These are phyloP conservation scores for Crithidia sp. DNA, from an alignment of 208 protist genomes.

Conservation along the genomic window DNA sequence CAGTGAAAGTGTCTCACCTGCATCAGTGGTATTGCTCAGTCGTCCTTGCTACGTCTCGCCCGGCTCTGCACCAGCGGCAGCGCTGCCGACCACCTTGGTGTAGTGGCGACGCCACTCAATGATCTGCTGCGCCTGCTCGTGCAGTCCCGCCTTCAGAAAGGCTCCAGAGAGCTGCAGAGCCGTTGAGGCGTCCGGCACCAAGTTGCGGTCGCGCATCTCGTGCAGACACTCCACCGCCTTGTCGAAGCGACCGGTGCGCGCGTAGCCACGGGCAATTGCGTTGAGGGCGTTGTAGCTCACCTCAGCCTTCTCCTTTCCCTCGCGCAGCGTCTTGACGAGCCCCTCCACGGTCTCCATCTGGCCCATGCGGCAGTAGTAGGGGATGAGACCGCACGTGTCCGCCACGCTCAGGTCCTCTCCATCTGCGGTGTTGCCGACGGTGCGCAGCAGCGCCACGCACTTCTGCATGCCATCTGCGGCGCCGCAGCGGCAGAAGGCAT, in stretches of 20 bases:
- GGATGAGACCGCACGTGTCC: conserved; percentile 71
- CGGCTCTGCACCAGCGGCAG: neutral
- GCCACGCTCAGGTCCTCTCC: conserved; percentile 23
- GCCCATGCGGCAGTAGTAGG: conserved; percentile 83
- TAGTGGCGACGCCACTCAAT: conserved; percentile 89
- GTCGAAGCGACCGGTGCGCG: conserved; percentile 74
- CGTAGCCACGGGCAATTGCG: conserved; percentile 82
- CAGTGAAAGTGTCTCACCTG: neutral
- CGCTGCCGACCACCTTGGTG: conserved; percentile 47
- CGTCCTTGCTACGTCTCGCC: neutral
- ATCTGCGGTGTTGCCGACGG: neutral
- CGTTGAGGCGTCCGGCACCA: conserved; percentile 83
- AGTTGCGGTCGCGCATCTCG: conserved; percentile 75
- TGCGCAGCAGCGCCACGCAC: conserved; percentile 53
- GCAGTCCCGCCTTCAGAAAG: conserved; percentile 86
- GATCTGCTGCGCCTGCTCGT: conserved; percentile 88
- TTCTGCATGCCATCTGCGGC: conserved; percentile 54
- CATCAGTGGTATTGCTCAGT: no score
- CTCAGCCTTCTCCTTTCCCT: conserved; percentile 27
- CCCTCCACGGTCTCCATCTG: conserved; percentile 80
- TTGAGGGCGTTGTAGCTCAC: conserved; percentile 79
- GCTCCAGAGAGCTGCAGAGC: conserved; percentile 75
- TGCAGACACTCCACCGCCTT: conserved; percentile 87
- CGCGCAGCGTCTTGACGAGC: conserved; percentile 40
- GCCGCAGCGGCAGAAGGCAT: conserved; percentile 87